phyloP scores from a whole-genome alignment of 176 grass and related monocot genomes.

The Zea luxurians region DNA sequence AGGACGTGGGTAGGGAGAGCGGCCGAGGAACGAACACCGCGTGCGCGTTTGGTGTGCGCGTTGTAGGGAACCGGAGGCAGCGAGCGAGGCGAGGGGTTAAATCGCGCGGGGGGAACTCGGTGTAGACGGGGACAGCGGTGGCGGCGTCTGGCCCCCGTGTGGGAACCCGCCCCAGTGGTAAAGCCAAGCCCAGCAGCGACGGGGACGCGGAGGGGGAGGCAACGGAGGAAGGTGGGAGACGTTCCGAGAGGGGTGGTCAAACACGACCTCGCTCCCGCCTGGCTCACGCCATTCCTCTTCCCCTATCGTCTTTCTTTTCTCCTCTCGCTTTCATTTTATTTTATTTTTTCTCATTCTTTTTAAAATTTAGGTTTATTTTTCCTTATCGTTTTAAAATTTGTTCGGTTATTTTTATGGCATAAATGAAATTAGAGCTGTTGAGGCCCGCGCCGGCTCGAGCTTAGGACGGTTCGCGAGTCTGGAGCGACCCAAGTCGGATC shows the following conservation, averaged over 20 bases:
- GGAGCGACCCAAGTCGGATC: too few species aligned
- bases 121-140: constrained; percentile 49
- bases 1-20: neutral
- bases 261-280: constrained; percentile 7
- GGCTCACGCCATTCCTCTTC: neutral
- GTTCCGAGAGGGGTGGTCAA: constrained; percentile 31
- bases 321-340: constrained; percentile 21
- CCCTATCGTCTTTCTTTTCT: neutral
- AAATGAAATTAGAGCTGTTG: neutral
- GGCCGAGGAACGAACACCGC: constrained; percentile 40
- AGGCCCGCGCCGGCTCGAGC: too few species aligned
- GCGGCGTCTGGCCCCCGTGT: constrained; percentile 41
- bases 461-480: too few species aligned
- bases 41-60: constrained; percentile 34
- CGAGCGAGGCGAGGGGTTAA: constrained; percentile 39
- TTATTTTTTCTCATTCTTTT: neutral
- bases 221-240: neutral
- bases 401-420: neutral
- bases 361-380: neutral
- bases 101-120: constrained; percentile 31
- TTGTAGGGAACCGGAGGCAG: neutral
- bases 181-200: constrained; percentile 32
- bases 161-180: constrained; percentile 42
- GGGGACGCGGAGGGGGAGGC: neutral
- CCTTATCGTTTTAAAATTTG: too few species aligned